These are phyloP conservation scores for Aureoboletus auriporus DNA, from an alignment of 768 basidiomycete species.

Conservation along the genomic window DNA sequence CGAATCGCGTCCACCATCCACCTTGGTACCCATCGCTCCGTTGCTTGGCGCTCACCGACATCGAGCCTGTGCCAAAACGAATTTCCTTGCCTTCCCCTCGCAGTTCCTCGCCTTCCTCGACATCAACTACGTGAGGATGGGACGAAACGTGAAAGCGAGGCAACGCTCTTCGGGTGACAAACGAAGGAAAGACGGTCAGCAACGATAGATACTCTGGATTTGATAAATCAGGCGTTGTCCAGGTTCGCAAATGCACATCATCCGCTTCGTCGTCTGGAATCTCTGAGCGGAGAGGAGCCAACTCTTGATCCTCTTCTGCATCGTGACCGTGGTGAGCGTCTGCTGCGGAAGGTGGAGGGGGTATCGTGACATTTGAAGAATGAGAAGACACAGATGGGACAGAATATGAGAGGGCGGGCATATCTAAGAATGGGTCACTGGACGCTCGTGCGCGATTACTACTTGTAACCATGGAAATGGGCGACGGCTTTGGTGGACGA, in stretches of 20 bases:
- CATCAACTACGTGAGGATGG: slow-evolving; percentile 44
- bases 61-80: slow-evolving; percentile 75
- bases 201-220: slow-evolving; percentile 72
- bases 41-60: slow-evolving; percentile 67
- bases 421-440: slow-evolving; percentile 78
- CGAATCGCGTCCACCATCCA: slow-evolving; percentile 74
- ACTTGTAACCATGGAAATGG: slow-evolving; percentile 41
- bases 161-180: slow-evolving; percentile 63
- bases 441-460: slow-evolving; percentile 69
- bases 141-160: slow-evolving; percentile 60
- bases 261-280: slow-evolving; percentile 30
- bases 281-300: slow-evolving; percentile 32
- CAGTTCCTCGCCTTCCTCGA: slow-evolving; percentile 68
- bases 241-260: slow-evolving; percentile 63
- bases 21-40: slow-evolving; percentile 70
- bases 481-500: slow-evolving; percentile 34
- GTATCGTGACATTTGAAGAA: slow-evolving; percentile 32
- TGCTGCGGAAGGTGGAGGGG: slow-evolving; percentile 28
- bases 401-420: slow-evolving; percentile 55
- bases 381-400: slow-evolving; percentile 52
- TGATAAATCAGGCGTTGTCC: slow-evolving; percentile 76
- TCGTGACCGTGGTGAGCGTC: slow-evolving; percentile 31
- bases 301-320: slow-evolving; percentile 32
- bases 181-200: slow-evolving; percentile 71
- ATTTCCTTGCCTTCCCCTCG: slow-evolving; percentile 53